Percentiles rank a stretch among this genome's conserved stretches.
Evolutionary conservation across 345 rosid genomes (phyloP).

Genomic region (Turritis glabra): DNA sequence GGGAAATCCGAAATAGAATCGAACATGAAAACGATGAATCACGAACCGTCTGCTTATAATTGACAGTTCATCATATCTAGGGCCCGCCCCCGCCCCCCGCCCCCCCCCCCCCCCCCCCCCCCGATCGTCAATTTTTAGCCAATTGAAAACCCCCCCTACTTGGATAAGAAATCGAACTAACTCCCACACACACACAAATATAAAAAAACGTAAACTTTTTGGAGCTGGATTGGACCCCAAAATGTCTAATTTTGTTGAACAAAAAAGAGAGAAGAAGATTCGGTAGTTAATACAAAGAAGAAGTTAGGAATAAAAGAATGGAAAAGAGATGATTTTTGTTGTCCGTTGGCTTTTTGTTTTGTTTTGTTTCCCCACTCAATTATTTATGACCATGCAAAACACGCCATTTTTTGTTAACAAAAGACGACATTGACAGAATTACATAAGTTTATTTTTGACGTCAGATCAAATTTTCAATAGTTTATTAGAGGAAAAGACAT

Average conservation of each 20-base stretch:
- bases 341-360: not conserved
- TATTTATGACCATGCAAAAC: no score
- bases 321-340: not conserved
- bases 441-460: no score
- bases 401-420: no score
- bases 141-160: not conserved
- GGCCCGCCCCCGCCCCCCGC: not conserved
- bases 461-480: no score
- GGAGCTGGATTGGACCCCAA: constrained; percentile 12
- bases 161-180: constrained; percentile 3
- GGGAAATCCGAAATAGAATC: not conserved
- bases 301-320: not conserved
- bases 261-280: not conserved
- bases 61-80: not conserved
- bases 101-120: not conserved
- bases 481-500: not conserved
- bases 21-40: constrained; percentile 10
- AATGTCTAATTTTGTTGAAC: constrained; percentile 12
- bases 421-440: no score
- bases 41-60: not conserved
- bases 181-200: not conserved
- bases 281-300: not conserved
- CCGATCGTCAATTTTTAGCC: not conserved
- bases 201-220: not conserved
- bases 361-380: not conserved